Evolutionary conservation across 2,329 filamentous ascomycete genomes (phyloP), one percentile per base, ranked within the genome.

Genomic region (Cladobotryum mycophilum): DNA sequence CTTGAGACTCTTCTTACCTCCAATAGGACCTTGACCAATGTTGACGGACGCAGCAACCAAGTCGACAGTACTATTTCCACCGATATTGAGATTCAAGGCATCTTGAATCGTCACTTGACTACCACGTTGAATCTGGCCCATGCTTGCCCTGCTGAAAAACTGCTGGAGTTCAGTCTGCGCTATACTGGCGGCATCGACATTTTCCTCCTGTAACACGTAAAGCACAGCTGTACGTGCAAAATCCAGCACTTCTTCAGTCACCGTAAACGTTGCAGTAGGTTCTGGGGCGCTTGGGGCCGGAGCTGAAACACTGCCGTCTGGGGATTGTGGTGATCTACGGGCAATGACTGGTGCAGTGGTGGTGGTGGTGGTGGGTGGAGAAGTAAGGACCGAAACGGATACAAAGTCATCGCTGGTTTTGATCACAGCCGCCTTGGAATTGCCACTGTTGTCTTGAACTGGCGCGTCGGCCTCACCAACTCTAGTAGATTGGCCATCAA

Each of bases 181-280:
- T 5, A 65, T 64, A 43, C 77, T 72, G 0, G 82, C 82, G 37
- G 70, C 68, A 33, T 69, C 64, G 1, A 82, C 58, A 5, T 64
- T 70, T 51, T 78, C 67, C 56, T 81, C 67, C 59, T 86, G 80
- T 2, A 86, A 67, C 22, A 87, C 70, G 56, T 74, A 85, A 14
- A 87, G 70, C 3, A 86, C 77, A 0, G 75, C 76, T 2, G 84
- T 74, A 3, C 83, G 75, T 1, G 81, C 77, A 67, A 87, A 87
- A 59, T 86, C 83, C 1, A 84, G 67, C 0, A 76, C 73, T 45
- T 79, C 71, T 50, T 83, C 73, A 1, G 78, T 79, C 12, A 81
- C 68, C 0, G 61, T 62, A 45, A 84, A 84, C 2, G 17, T 18
- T 2, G 45, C n/a, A 11, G 44, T 48, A 2, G 52, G 41, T 14